Conservation (phyloP, 2,329 filamentous ascomycete genomes). For the Aspergillus ustus region DNA sequence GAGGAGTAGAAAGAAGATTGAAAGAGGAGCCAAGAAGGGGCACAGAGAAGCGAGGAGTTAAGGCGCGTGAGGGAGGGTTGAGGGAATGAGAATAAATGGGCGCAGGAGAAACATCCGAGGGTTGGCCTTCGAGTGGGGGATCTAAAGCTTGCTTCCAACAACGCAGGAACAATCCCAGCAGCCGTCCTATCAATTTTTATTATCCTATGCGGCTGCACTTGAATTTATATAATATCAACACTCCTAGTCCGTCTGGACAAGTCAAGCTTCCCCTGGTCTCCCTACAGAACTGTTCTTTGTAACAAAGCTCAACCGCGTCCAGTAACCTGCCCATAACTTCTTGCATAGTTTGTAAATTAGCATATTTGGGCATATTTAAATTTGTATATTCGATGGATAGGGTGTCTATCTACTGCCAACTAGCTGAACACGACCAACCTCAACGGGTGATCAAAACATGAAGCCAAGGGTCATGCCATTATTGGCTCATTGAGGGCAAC, state of each 20-base stretch:
- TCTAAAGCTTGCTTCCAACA: neutral
- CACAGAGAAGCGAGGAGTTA: neutral
- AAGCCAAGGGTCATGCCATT: slow-evolving; percentile 7
- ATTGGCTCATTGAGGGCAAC: slow-evolving; percentile 24
- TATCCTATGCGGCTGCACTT: neutral
- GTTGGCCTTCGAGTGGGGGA: slow-evolving; percentile 11
- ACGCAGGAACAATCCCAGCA: neutral
- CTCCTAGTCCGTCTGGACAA: neutral
- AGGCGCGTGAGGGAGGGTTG: slow-evolving; percentile 11
- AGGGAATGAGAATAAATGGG: slow-evolving; percentile 10
- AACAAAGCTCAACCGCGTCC: neutral
- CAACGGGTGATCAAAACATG: slow-evolving; percentile 20
- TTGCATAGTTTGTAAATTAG: neutral
- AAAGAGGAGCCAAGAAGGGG: slow-evolving; percentile 1
- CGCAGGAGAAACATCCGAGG: slow-evolving; percentile 8
- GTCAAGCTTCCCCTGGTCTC: neutral
- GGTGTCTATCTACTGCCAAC: slow-evolving; percentile 42
- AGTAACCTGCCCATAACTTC: neutral
- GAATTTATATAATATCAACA: neutral
- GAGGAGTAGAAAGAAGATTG: neutral
- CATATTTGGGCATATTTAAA: slow-evolving; percentile 21
- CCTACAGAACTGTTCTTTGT: neutral
- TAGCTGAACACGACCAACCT: slow-evolving; percentile 25
- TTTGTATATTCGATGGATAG: slow-evolving; percentile 39
- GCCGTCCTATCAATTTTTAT: neutral